Base-by-base conservation (phyloP, 768 basidiomycete species). In the Lentinula sp. region DNA sequence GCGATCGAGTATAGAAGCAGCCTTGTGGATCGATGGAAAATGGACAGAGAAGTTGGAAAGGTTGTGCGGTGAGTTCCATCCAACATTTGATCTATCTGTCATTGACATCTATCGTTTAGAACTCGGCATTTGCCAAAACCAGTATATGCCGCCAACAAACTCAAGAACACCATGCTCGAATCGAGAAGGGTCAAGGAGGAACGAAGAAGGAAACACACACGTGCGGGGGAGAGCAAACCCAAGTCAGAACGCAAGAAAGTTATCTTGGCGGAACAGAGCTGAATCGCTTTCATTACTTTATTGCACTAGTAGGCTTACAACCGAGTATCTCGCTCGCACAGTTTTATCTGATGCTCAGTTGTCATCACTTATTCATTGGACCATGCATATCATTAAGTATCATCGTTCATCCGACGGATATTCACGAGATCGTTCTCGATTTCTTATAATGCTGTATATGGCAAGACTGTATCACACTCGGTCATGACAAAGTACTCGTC, bases 91-190 rank as follows among this genome's bases (percentile, higher is more conserved):
- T 52, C 9, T 62, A 39, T 53, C 40, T 23, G 52, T 43, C 48
- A 43, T 53, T 11, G 55, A 32, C 34, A 52, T 58, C 16, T 51
- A 39, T 51, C 37, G 62, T 16, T 48, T 15, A 52, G 92, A 90
- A 66, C 83, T 82, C 84, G 95, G 23, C 91, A 95, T 75, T 73
- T 98, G 21, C 96, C 95, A 11, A 92, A 91, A 68, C 83, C 93
- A n/a, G 90, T 98, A 37, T 84, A 96, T 73, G 89, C 91, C 68
- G 91, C 95, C 1, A 77, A 84, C 43, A 85, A 88, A 69, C 87
- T 97, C 76, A 95, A 97, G 74, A 80, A 85, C 61, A 93, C 93
- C 46, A 98, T 98, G 95, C 71, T 96, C 69, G 95, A 95, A 34
- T 88, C 94, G 3, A 79, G 80, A 46, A 84, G 88, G 61, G 91